Evolutionary conservation across 192 early-diverging fungal species (phyloP), one percentile per base, ranked within the genome.

Genomic region (Rhizoclosmatium globosum): DNA sequence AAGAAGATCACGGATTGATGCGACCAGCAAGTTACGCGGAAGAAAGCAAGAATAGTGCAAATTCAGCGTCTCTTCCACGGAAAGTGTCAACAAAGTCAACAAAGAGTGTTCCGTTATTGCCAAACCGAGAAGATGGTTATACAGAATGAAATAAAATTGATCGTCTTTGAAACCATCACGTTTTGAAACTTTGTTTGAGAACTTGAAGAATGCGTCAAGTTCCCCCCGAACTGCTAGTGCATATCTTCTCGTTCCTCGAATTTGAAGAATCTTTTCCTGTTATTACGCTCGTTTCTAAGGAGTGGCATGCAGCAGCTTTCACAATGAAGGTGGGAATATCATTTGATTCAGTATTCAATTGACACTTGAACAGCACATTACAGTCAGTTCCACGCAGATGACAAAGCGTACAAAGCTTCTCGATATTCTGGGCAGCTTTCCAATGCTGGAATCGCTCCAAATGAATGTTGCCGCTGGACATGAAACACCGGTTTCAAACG

Each of bases 161-260:
- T 53, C 17, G 50, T 53, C 17, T 53, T 7, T 53, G 31, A 31
- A 31, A 31, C 31, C 31, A 31, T 31, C 31, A 31, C n/a, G 50
- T 53, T 53, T 53, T 17, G 50, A 53, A 53, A 53, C 6, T 53
- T 53, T 53, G 61, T 64, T 64, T 64, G 21, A n/a, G 61, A 9
- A 9, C 61, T 17, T 17, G 21, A 21, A n/a, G 39, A 39, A 38
- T 64, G 9, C 61, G 6, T 21, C 61, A 64, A 39, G 21, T 21
- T 64, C 15, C 61, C 11, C 61, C 39, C 9, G 61, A 64, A 21
- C 39, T 64, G 9, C 61, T 64, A 39, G 61, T 38, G 15, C 61
- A 64, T 21, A 39, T 64, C 7, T 64, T 64, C 7, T 9, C 15
- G 15, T 64, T 64, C 61, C 21, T 64, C 15, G 61, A 64, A 6